Conservation (phyloP, 768 basidiomycete species). For the Amanita molliuscula region DNA sequence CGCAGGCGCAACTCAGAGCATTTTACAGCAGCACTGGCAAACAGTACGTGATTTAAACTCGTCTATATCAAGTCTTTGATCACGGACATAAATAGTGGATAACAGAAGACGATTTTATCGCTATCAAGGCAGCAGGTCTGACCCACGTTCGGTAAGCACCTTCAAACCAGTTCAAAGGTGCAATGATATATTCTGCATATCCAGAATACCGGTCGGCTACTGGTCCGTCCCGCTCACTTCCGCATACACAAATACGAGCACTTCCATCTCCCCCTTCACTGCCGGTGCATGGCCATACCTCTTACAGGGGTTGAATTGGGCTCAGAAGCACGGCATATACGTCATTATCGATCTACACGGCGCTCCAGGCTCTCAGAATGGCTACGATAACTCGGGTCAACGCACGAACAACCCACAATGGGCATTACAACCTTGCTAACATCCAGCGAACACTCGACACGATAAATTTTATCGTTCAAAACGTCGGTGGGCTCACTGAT, state of each 20-base stretch:
- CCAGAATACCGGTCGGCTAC: slow-evolving; percentile 62
- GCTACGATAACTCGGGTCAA: slow-evolving; percentile 72
- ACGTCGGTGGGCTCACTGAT: slow-evolving; percentile 47
- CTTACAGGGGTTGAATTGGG: slow-evolving; percentile 53
- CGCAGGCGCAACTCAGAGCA: slow-evolving; percentile 25
- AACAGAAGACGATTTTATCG: slow-evolving; percentile 58
- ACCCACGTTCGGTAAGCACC: slow-evolving; percentile 55
- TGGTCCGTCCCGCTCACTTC: slow-evolving; percentile 69
- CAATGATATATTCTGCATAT: not conserved
- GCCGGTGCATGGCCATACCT: slow-evolving; percentile 65
- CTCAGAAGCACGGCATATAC: slow-evolving; percentile 46
- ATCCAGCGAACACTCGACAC: slow-evolving; percentile 47
- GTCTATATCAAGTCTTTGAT: slow-evolving; percentile 1
- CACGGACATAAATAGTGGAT: slow-evolving; percentile 32
- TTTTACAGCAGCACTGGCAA: slow-evolving; percentile 46
- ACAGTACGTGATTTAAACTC: slow-evolving; percentile 23
- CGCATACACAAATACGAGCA: slow-evolving; percentile 36
- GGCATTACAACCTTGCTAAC: slow-evolving; percentile 39
- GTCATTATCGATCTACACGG: slow-evolving; percentile 75
- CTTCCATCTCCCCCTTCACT: slow-evolving; percentile 42
- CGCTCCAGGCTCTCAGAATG: slow-evolving; percentile 55
- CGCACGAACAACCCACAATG: slow-evolving; percentile 44
- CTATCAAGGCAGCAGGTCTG: slow-evolving; percentile 55
- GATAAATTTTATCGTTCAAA: slow-evolving; percentile 39
- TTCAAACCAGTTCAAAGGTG: not conserved